phyloP scores from a whole-genome alignment of 1,284 basidiomycete species.

The Boletellus sp. region DNA sequence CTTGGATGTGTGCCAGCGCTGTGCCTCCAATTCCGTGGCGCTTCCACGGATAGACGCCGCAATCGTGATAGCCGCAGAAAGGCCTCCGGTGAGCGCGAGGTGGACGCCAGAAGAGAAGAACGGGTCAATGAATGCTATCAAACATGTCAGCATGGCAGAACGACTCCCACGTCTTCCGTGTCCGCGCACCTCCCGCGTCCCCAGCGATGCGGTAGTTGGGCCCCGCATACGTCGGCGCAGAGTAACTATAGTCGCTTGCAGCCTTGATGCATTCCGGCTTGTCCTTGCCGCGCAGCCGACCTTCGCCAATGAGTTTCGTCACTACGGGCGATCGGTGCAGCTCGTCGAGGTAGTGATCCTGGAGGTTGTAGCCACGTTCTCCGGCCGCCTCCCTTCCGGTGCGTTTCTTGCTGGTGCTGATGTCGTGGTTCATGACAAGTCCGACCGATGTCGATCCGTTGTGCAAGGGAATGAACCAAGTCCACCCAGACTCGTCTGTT shows the following conservation, averaged over 20 bases:
- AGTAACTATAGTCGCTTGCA: slow-evolving; percentile 1
- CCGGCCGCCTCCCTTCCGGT: background rate
- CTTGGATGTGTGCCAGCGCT: slow-evolving; percentile 41
- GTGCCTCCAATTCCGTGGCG: slow-evolving; percentile 32
- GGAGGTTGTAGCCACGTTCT: background rate
- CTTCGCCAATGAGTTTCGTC: background rate
- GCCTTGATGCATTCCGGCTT: slow-evolving; percentile 1
- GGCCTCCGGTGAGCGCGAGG: slow-evolving; percentile 40
- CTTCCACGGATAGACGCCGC: slow-evolving; percentile 40
- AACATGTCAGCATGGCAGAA: background rate
- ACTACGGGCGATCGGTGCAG: background rate
- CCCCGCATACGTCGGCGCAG: background rate
- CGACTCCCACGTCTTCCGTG: background rate
- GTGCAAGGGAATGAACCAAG: slow-evolving; percentile 1
- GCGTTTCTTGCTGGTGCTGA: slow-evolving; percentile 1
- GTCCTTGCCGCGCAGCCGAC: background rate
- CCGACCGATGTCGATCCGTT: background rate
- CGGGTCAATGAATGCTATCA: slow-evolving; percentile 48
- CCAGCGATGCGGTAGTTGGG: background rate
- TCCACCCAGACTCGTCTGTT: slow-evolving; percentile 1
- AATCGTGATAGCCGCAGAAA: slow-evolving; percentile 44
- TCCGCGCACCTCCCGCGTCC: slow-evolving; percentile 1
- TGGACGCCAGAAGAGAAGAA: slow-evolving; percentile 55
- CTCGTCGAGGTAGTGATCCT: slow-evolving; percentile 1
- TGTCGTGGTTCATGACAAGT: slow-evolving; percentile 1